phyloP scores from a whole-genome alignment of 768 basidiomycete species.

The Suillus bovinus region DNA sequence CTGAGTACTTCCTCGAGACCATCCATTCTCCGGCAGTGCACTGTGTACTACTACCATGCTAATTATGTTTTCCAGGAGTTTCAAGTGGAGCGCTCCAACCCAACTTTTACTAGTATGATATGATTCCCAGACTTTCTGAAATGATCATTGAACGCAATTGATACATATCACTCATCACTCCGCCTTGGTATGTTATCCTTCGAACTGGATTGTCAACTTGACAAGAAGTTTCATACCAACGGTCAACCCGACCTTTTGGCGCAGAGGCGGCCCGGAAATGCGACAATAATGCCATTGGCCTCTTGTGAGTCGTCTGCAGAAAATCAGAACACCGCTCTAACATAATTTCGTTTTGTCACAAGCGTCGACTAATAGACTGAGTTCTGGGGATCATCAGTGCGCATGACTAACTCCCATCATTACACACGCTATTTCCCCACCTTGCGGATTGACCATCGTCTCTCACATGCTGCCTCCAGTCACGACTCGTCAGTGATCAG shows the following conservation, averaged over 20 bases:
- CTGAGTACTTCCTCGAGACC: background rate
- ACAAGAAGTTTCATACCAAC: background rate
- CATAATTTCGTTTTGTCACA: background rate
- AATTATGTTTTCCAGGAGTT: background rate
- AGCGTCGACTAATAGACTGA: background rate
- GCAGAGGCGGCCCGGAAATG: background rate
- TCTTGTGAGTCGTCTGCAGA: background rate
- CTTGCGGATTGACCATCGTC: background rate
- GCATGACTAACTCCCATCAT: background rate
- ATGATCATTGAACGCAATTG: background rate
- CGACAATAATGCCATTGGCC: background rate
- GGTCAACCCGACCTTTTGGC: background rate
- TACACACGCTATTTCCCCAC: background rate
- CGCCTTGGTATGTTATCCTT: background rate
- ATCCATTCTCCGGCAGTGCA: no score
- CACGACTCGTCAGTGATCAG: background rate
- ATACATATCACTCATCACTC: background rate
- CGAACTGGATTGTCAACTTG: background rate
- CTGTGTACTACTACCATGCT: no score
- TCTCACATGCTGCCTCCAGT: background rate
- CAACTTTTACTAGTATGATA: background rate
- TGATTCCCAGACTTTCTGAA: background rate
- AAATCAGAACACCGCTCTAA: background rate
- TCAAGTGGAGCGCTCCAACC: background rate
- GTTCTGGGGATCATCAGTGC: background rate